phyloP scores from a whole-genome alignment of 331 rosid genomes.

The Acacia pycnantha region DNA sequence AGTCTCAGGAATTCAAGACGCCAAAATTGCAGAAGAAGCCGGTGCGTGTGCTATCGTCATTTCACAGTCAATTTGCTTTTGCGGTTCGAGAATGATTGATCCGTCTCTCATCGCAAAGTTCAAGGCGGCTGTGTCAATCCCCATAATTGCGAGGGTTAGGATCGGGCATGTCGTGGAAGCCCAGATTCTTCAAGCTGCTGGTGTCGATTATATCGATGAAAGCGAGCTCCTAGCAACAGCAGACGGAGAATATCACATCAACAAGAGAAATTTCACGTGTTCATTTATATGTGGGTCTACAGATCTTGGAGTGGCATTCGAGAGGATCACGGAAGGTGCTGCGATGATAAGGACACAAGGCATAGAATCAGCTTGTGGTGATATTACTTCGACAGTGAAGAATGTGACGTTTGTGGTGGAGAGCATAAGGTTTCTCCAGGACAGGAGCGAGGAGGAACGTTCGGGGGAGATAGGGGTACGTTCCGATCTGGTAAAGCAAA shows the following conservation, averaged over 20 bases:
- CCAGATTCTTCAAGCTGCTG: slow-evolving; percentile 65
- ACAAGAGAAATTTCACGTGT: slow-evolving; percentile 58
- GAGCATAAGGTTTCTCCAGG: no score
- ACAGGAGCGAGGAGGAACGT: slow-evolving; percentile 44
- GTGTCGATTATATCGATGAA: slow-evolving; percentile 71
- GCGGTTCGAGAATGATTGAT: slow-evolving; percentile 57
- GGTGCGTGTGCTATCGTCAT: slow-evolving; percentile 63
- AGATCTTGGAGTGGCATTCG: slow-evolving; percentile 59
- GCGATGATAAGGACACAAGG: slow-evolving; percentile 65
- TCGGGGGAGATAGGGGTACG: slow-evolving; percentile 63
- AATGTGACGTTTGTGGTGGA: slow-evolving; percentile 49
- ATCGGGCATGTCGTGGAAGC: slow-evolving; percentile 90
- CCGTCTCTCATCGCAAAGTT: slow-evolving; percentile 53
- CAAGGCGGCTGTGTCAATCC: slow-evolving; percentile 51
- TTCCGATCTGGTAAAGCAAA: slow-evolving; percentile 61
- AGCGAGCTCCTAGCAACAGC: slow-evolving; percentile 52
- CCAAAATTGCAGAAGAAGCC: slow-evolving; percentile 68
- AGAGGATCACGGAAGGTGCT: slow-evolving; percentile 71
- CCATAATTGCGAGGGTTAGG: slow-evolving; percentile 59
- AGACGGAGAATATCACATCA: slow-evolving; percentile 55
- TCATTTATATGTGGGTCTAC: slow-evolving; percentile 63
- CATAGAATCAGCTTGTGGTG: slow-evolving; percentile 43
- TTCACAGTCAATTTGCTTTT: slow-evolving; percentile 33
- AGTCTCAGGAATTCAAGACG: slow-evolving; percentile 47
- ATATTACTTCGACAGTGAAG: slow-evolving; percentile 38